phyloP scores from a whole-genome alignment of 306 rosid species.

The Datisca glomerata region DNA sequence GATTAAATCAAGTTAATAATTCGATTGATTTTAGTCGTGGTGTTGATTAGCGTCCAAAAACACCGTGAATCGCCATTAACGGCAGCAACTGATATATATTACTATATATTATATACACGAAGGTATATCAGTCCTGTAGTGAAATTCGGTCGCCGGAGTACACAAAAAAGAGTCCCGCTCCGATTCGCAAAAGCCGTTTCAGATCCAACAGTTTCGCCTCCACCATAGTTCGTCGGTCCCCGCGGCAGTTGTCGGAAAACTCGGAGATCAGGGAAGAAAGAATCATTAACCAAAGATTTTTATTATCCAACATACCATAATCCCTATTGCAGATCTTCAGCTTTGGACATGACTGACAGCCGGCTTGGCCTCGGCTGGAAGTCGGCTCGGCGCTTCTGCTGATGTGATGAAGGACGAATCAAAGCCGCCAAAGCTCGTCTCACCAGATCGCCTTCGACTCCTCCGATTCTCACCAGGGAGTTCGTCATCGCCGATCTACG shows the following conservation, averaged over 20 bases:
- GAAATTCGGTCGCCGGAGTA: not conserved
- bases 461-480: slow-evolving; percentile 47
- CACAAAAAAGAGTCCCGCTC: slow-evolving; percentile 1
- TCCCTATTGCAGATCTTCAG: slow-evolving; percentile 8
- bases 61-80: slow-evolving; percentile 14
- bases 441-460: slow-evolving; percentile 42
- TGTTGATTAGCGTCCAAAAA: slow-evolving; percentile 1
- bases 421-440: slow-evolving; percentile 32
- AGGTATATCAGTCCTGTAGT: slow-evolving; percentile 2
- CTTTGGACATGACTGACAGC: slow-evolving; percentile 38
- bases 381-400: slow-evolving; percentile 38
- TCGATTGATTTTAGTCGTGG: too few relatives aligned
- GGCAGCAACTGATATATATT: slow-evolving; percentile 8
- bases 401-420: slow-evolving; percentile 41
- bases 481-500: slow-evolving; percentile 63
- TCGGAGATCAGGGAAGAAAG: slow-evolving; percentile 10
- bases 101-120: slow-evolving; percentile 7
- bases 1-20: too few relatives aligned
- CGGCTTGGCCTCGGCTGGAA: slow-evolving; percentile 46
- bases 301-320: slow-evolving; percentile 8
- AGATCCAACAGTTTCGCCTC: not conserved
- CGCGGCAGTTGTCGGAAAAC: slow-evolving; percentile 8
- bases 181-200: not conserved
- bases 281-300: slow-evolving; percentile 3
- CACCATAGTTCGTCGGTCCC: slow-evolving; percentile 1